A percentile compares a stretch with the other conserved stretches of the same genome.
phyloP scores from a whole-genome alignment of 495 filamentous ascomycete genomes.

The Glarea lozoyensis region DNA sequence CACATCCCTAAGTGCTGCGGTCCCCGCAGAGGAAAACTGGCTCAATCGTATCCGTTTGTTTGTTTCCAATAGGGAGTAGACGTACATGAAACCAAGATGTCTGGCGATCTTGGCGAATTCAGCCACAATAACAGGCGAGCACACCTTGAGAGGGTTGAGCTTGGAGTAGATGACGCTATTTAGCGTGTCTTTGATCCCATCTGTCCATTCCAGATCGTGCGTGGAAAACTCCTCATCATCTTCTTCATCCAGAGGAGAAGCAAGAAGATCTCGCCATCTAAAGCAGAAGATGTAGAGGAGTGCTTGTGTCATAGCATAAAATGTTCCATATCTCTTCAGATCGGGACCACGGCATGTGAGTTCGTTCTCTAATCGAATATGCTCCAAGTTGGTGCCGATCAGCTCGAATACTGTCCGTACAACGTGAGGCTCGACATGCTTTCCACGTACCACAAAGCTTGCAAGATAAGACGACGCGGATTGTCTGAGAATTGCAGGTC shows the following conservation, averaged over 20 bases:
- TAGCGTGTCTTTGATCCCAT: conserved; percentile 62
- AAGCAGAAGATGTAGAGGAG: conserved; percentile 96
- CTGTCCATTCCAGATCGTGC: conserved; percentile 64
- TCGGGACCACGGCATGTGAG: conserved; percentile 70
- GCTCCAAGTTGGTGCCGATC: conserved; percentile 62
- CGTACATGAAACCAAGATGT: conserved; percentile 77
- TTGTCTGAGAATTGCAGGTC: conserved; percentile 63
- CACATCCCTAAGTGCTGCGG: conserved; percentile 51
- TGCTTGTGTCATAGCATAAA: conserved; percentile 85
- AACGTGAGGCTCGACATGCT: conserved; percentile 62
- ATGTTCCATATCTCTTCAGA: conserved; percentile 68
- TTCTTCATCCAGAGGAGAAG: conserved; percentile 39
- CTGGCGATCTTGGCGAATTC: conserved; percentile 83
- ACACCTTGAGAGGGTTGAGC: conserved; percentile 93
- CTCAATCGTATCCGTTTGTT: conserved; percentile 77
- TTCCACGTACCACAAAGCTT: conserved; percentile 83
- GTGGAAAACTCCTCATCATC: conserved; percentile 45
- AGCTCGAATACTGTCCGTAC: conserved; percentile 71
- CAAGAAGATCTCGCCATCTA: conserved; percentile 84
- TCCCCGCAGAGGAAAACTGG: conserved; percentile 35
- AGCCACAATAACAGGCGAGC: conserved; percentile 82
- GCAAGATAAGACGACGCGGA: conserved; percentile 87
- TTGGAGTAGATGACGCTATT: conserved; percentile 68
- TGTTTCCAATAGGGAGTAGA: conserved; percentile 76
- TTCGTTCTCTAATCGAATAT: conserved; percentile 55